Percentiles rank a stretch among this genome's conserved stretches.
Conservation (phyloP, 2,329 filamentous ascomycete species). For the Aspergillus melleus region DNA sequence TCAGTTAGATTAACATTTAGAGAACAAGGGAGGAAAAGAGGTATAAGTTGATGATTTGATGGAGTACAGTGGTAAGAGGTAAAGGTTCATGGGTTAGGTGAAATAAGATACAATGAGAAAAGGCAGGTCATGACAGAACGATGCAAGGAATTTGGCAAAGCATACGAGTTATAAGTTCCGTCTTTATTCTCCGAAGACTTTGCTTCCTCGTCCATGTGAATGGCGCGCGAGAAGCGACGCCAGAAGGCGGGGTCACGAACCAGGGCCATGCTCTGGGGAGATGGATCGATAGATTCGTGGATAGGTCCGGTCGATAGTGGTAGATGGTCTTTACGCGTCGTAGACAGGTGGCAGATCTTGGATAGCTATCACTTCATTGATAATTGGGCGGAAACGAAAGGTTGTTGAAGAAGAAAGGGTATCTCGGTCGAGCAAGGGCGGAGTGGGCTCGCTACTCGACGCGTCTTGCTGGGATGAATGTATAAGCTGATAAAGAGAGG, state of each 20-base stretch:
- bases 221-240: slow-evolving; percentile 59
- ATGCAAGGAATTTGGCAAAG: not conserved
- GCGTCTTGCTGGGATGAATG: not conserved
- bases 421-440: too few relatives aligned
- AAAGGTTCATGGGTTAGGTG: too few relatives aligned
- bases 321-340: not conserved
- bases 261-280: slow-evolving; percentile 42
- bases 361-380: too few relatives aligned
- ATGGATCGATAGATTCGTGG: not conserved
- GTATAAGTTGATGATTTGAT: not conserved
- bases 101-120: too few relatives aligned
- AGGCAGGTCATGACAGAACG: not conserved
- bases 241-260: slow-evolving; percentile 61
- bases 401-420: too few relatives aligned
- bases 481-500: not conserved
- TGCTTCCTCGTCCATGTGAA: slow-evolving; percentile 56
- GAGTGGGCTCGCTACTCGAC: too few relatives aligned
- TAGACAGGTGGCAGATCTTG: not conserved
- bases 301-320: not conserved
- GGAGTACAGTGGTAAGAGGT: too few relatives aligned
- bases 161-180: slow-evolving; percentile 23
- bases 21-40: too few relatives aligned
- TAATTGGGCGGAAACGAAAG: too few relatives aligned
- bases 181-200: slow-evolving; percentile 21
- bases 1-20: not conserved